Base-by-base conservation (phyloP, 2,329 filamentous ascomycete genomes). In the Geosmithia flava region DNA sequence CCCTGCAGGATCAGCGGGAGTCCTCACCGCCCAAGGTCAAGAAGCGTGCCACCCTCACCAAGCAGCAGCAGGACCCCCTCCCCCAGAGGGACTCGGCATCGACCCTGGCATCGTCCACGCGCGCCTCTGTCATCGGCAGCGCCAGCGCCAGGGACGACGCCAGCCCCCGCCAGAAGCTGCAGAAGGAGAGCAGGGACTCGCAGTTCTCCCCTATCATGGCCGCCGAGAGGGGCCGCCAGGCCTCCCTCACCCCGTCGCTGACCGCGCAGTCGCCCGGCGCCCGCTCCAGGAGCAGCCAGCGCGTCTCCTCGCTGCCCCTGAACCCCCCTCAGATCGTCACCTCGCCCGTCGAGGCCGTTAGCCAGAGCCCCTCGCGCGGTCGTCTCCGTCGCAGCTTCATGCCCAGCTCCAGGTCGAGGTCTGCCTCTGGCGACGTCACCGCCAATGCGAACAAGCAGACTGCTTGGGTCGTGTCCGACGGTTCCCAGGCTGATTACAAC, bases 391-490 rank as follows among this genome's bases (percentile, higher is more conserved):
- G 66, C 56, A 78, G 72, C 53, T 80, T 74, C 74, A 61, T 80
- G 44, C 70, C 72, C 0, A 73, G 74, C 17, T 64, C 63, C 16
- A 62, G 73, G 49, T 76, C 74, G 29, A 68, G 75, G 46, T 74
- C 75, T 13, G 71, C 69, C 49, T 79, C 76, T 6, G 48, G 59
- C 10, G 64, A 68, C 11, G 56, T 59, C 20, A 56, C 49, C 13
- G 48, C 51, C 4, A 27, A 46, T 19, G 52, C 47, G 16, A 17
- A 41, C 48, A 56, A 51, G 13, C 52, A 55, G 23, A 62, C 62
- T 13, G 72, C 77, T 2, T 83, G 79, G 79, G 66, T 81, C 40
- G 63, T 81, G 53, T 65, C 70, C 2, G 71, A 75, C 7, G 72
- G 73, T 46, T 65, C 64, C 42, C 68, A 66, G 19, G 67, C 68